These are phyloP conservation scores for Lignosus rhinocerotis DNA, from an alignment of 1,284 basidiomycete species.

Conservation along the genomic window DNA sequence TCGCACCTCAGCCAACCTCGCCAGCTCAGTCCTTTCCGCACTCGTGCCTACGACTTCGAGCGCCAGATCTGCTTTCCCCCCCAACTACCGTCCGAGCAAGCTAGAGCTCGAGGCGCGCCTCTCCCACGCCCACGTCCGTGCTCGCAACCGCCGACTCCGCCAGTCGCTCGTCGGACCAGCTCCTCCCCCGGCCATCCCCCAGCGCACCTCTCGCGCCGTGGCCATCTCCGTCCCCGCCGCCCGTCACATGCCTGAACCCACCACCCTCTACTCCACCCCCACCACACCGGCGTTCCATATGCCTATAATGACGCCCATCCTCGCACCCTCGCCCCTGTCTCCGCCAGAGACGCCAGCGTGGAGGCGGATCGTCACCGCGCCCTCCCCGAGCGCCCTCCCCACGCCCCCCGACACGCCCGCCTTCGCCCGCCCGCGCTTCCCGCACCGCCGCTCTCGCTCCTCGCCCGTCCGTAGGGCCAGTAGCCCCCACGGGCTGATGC, in stretches of 20 bases:
- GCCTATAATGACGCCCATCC: neutral
- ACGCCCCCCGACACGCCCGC: conserved; percentile 12
- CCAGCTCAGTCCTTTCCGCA: conserved; percentile 10
- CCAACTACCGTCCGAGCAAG: conserved; percentile 21
- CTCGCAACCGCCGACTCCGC: conserved; percentile 17
- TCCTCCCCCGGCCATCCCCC: neutral
- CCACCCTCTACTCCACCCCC: neutral
- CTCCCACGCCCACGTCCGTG: conserved; percentile 19
- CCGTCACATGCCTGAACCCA: neutral
- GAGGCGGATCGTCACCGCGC: neutral
- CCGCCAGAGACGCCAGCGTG: neutral
- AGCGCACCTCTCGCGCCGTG: conserved; percentile 10
- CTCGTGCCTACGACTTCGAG: neutral
- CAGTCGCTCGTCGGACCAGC: conserved; percentile 1
- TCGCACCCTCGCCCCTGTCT: neutral
- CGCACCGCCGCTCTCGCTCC: conserved; percentile 9
- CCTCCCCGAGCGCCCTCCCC: conserved; percentile 16
- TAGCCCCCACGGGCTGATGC: too few species aligned
- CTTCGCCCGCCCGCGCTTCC: conserved; percentile 9
- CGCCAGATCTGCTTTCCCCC: neutral
- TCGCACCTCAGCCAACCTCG: conserved; percentile 13
- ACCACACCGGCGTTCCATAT: neutral
- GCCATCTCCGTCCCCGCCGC: neutral
- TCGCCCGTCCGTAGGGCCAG: neutral
- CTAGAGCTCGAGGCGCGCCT: conserved; percentile 22